Conservation (phyloP, 108 stramenopile species). For the Schizochytrium sp. region DNA sequence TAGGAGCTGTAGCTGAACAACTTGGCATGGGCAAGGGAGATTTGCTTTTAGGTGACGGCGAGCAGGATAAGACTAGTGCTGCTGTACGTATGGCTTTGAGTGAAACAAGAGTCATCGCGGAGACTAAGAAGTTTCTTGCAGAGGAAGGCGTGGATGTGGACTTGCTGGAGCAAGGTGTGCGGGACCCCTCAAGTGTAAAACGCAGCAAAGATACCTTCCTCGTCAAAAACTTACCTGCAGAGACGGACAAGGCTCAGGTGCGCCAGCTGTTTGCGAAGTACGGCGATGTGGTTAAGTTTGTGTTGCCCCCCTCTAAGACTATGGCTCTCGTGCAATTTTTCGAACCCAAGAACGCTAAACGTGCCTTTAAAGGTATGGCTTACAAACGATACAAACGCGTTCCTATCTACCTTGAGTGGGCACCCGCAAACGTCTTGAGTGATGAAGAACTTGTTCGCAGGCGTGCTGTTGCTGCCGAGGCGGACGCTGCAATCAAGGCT, state of each 20-base stretch:
- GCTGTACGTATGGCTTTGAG: slow-evolving; percentile 94
- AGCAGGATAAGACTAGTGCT: slow-evolving; percentile 66
- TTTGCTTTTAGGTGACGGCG: slow-evolving; percentile 88
- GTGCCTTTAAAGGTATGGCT: slow-evolving; percentile 84
- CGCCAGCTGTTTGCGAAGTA: slow-evolving; percentile 85
- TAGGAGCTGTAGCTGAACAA: slow-evolving; percentile 89
- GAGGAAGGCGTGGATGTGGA: slow-evolving; percentile 90
- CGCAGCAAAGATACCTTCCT: slow-evolving; percentile 88
- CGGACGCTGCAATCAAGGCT: slow-evolving; percentile 32
- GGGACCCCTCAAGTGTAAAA: slow-evolving; percentile 63
- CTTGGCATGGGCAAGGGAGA: slow-evolving; percentile 89
- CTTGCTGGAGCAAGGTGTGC: slow-evolving; percentile 75
- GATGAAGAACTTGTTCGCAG: slow-evolving; percentile 48
- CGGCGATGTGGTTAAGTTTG: slow-evolving; percentile 77
- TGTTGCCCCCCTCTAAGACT: slow-evolving; percentile 88
- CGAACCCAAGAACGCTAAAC: slow-evolving; percentile 86
- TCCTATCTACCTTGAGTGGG: slow-evolving; percentile 98
- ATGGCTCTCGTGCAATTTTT: slow-evolving; percentile 92
- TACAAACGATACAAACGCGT: slow-evolving; percentile 93
- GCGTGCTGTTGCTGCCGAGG: slow-evolving; percentile 64
- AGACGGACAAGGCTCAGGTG: slow-evolving; percentile 85
- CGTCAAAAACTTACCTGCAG: slow-evolving; percentile 95
- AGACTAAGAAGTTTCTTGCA: slow-evolving; percentile 89
- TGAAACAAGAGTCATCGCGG: slow-evolving; percentile 93
- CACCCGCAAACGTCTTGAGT: slow-evolving; percentile 78